Percentiles rank a stretch among this genome's conserved stretches.
These are phyloP conservation scores for Debaryomyces sp. DNA, from an alignment of 1,139 yeast genomes.

Conservation along the genomic window DNA sequence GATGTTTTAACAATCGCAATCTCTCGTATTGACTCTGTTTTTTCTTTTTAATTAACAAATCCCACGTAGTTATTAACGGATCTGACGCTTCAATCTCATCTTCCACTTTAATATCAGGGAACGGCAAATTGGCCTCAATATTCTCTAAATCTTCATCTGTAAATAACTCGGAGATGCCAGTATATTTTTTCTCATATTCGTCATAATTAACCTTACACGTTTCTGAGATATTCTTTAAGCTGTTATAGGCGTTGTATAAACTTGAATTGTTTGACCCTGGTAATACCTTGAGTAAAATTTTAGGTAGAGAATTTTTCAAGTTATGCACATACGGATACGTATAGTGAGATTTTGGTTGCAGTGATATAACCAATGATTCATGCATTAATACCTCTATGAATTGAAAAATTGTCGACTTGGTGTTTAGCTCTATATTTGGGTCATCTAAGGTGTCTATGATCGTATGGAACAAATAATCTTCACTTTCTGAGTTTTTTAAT, in stretches of 20 bases:
- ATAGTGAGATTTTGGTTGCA: slow-evolving; percentile 32
- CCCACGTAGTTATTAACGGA: slow-evolving; percentile 50
- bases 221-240: slow-evolving; percentile 42
- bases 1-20: slow-evolving; percentile 34
- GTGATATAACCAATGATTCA: slow-evolving; percentile 37
- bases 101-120: slow-evolving; percentile 31
- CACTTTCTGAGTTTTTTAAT: slow-evolving; percentile 57
- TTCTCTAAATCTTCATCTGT: slow-evolving; percentile 36
- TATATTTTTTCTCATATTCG: slow-evolving; percentile 29
- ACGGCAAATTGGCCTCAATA: slow-evolving; percentile 36
- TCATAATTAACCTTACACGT: slow-evolving; percentile 34
- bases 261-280: slow-evolving; percentile 53
- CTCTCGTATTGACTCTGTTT: slow-evolving; percentile 56
- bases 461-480: slow-evolving; percentile 74
- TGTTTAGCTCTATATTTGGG: slow-evolving; percentile 52
- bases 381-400: slow-evolving; percentile 62
- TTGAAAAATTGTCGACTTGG: slow-evolving; percentile 67
- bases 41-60: slow-evolving; percentile 47
- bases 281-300: slow-evolving; percentile 54
- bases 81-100: slow-evolving; percentile 23
- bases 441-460: slow-evolving; percentile 67
- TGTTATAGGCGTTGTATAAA: slow-evolving; percentile 45
- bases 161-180: slow-evolving; percentile 30
- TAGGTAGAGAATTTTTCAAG: slow-evolving; percentile 43
- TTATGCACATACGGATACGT: slow-evolving; percentile 51